Evolutionary conservation across 495 filamentous ascomycete genomes (phyloP), one percentile per base, ranked within the genome.

Genomic region (Xylaria bambusicola): DNA sequence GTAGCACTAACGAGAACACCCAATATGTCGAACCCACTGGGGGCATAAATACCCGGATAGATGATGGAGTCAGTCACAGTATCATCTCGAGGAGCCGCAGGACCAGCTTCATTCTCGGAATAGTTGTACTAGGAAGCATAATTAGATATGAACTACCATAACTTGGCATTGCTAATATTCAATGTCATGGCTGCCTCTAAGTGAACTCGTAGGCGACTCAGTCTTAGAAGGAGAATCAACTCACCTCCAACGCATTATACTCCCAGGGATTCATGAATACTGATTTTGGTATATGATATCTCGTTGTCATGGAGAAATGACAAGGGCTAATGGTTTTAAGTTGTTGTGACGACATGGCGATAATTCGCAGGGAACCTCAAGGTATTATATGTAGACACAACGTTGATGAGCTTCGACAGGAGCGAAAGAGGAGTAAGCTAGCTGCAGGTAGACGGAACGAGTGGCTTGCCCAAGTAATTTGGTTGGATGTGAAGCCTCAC

Each of bases 21-120:
- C 70, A 83, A 71, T 15, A 82, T 72, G 46, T 83, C 76, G 38
- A 77, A 70, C 9, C 74, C 73, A 41, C 73, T 78, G 6, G 74
- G 68, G 1, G 74, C 66, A 55, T 83, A 83, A n/a, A 83, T 56
- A 12, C 75, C 77, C 0, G 74, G 76, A 41, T 73, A 78, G 36
- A 83, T 79, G 44, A 80, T 60, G 24, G 71, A 62, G 45, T 80
- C 71, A 33, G 66, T 58, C 3, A 66, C 66, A 8, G 18, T 31
- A 23, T 33, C 55, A 24, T 61, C 58, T 27, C 60, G 54, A 15
- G 58, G 55, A 15, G 35, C 18, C 17, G 21, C 17, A 1, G 36
- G 15, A 58, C 24, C 12, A 7, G 31, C 17, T 15, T n/a, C 9
- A 5, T 18, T 33, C 13, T 44, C 40, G 4, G 23, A 2, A 35